Conservation (phyloP, 1,284 basidiomycete genomes). For the Sporisorium exsertum region DNA sequence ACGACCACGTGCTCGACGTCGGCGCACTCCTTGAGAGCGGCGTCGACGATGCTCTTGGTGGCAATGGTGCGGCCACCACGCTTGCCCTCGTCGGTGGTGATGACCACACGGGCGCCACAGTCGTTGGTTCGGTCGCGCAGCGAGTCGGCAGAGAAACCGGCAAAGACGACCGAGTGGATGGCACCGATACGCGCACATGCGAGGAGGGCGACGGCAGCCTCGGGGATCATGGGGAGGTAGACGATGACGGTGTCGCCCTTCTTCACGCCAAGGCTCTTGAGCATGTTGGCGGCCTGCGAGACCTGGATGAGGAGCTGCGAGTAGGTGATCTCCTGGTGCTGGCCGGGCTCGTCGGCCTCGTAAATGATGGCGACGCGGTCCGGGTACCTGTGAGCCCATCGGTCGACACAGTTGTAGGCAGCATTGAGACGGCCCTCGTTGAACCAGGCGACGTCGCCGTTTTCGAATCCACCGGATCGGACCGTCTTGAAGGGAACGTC, state of each 20-base stretch:
- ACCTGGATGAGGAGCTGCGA: slow-evolving; percentile 83
- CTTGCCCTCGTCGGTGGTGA: slow-evolving; percentile 94
- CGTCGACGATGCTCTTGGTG: slow-evolving; percentile 92
- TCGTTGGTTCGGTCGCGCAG: slow-evolving; percentile 92
- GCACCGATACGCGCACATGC: slow-evolving; percentile 97
- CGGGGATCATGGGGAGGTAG: slow-evolving; percentile 74
- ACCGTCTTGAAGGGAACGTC: slow-evolving; percentile 91
- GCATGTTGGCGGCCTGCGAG: slow-evolving; percentile 88
- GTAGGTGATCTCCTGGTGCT: slow-evolving; percentile 83
- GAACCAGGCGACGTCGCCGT: slow-evolving; percentile 94
- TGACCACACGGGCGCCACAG: slow-evolving; percentile 87
- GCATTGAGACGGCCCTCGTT: slow-evolving; percentile 74
- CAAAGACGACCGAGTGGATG: slow-evolving; percentile 98
- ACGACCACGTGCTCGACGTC: slow-evolving; percentile 91
- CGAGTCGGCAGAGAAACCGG: slow-evolving; percentile 96
- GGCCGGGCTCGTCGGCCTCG: slow-evolving; percentile 93
- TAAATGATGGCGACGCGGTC: slow-evolving; percentile 97
- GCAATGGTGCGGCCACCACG: slow-evolving; percentile 95
- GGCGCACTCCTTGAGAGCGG: slow-evolving; percentile 86
- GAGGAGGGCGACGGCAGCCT: slow-evolving; percentile 93
- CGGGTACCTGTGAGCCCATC: slow-evolving; percentile 91
- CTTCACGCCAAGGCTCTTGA: slow-evolving; percentile 89
- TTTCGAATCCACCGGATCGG: slow-evolving; percentile 82
- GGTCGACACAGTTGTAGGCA: slow-evolving; percentile 97
- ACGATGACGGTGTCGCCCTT: slow-evolving; percentile 84